Percentiles rank a stretch among this genome's conserved stretches.
Conservation (phyloP, 106 monocot genomes). For the Posidonia australis region DNA sequence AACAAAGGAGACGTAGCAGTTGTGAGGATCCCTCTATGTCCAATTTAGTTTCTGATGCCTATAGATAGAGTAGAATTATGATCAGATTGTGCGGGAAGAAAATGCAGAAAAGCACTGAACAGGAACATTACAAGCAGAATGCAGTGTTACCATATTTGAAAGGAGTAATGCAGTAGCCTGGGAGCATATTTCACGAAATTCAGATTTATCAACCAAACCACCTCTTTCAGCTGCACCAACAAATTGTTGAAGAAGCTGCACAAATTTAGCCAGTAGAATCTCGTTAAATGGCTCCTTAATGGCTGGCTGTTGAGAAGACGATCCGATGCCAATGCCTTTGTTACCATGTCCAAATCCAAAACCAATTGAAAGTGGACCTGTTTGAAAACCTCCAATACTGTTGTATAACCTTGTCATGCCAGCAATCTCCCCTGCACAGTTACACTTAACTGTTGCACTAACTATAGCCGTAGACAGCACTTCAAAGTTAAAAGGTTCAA, state of each 20-base stretch:
- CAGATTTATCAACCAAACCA: slow-evolving; percentile 49
- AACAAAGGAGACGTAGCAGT: slow-evolving; percentile 83
- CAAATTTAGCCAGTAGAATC: slow-evolving; percentile 72
- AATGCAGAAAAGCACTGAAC: neutral
- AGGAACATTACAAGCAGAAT: neutral
- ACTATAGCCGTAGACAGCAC: slow-evolving; percentile 81
- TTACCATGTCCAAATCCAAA: slow-evolving; percentile 30
- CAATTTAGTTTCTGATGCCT: slow-evolving; percentile 54
- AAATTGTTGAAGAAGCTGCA: slow-evolving; percentile 84
- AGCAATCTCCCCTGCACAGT: slow-evolving; percentile 87
- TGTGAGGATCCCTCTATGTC: slow-evolving; percentile 78
- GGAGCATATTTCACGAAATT: slow-evolving; percentile 89
- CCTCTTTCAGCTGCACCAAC: slow-evolving; percentile 82
- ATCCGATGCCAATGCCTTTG: slow-evolving; percentile 4
- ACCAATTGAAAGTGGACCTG: slow-evolving; percentile 30
- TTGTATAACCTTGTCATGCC: slow-evolving; percentile 91
- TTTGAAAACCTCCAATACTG: slow-evolving; percentile 75
- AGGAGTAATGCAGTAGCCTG: slow-evolving; percentile 93
- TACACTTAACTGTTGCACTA: slow-evolving; percentile 82
- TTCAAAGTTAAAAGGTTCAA: slow-evolving; percentile 70
- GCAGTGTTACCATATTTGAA: slow-evolving; percentile 62
- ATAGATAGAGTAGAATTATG: neutral
- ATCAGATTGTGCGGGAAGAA: neutral
- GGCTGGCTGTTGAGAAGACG: slow-evolving; percentile 16
- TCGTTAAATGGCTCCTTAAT: slow-evolving; percentile 59